These are phyloP conservation scores for Thoreauomyces humboldtii DNA, from an alignment of 192 early-diverging fungal species.

Conservation along the genomic window DNA sequence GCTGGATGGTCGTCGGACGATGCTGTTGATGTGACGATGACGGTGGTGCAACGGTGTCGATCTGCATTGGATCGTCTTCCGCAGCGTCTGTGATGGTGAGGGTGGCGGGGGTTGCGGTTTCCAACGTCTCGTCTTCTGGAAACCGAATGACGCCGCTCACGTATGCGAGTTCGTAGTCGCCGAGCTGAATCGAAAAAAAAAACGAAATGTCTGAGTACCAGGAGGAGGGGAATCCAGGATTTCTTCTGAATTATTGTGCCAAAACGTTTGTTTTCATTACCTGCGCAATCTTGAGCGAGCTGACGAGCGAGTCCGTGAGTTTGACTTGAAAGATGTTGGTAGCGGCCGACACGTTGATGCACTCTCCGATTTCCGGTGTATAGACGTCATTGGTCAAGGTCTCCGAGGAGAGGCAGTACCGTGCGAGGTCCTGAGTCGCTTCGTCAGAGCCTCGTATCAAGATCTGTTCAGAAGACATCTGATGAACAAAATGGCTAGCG, in stretches of 20 bases:
- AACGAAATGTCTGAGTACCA: no score
- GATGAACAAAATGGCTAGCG: not conserved
- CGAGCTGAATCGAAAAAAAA: slow-evolving; percentile 44
- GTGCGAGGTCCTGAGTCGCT: slow-evolving; percentile 64
- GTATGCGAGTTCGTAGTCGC: slow-evolving; percentile 75
- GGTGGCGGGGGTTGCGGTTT: not conserved
- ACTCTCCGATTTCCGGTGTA: slow-evolving; percentile 76
- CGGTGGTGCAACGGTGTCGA: slow-evolving; percentile 36
- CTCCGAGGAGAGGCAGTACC: slow-evolving; percentile 58
- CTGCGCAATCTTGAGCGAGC: slow-evolving; percentile 68
- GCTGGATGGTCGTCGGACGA: slow-evolving; percentile 22
- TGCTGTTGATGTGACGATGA: no score
- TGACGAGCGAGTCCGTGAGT: slow-evolving; percentile 86
- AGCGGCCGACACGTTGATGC: slow-evolving; percentile 84
- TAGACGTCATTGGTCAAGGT: slow-evolving; percentile 83
- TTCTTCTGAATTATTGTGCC: slow-evolving; percentile 16
- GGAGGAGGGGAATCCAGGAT: no score
- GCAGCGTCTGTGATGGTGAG: not conserved
- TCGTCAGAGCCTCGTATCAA: slow-evolving; percentile 81
- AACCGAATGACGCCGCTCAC: slow-evolving; percentile 76
- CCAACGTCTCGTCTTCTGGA: slow-evolving; percentile 8
- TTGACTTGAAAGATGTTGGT: slow-evolving; percentile 84
- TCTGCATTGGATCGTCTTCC: no score
- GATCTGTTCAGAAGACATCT: slow-evolving; percentile 36
- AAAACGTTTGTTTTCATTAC: no score